Evolutionary conservation across 768 basidiomycete species (phyloP).

Genomic region (Coprinellus micaceus): DNA sequence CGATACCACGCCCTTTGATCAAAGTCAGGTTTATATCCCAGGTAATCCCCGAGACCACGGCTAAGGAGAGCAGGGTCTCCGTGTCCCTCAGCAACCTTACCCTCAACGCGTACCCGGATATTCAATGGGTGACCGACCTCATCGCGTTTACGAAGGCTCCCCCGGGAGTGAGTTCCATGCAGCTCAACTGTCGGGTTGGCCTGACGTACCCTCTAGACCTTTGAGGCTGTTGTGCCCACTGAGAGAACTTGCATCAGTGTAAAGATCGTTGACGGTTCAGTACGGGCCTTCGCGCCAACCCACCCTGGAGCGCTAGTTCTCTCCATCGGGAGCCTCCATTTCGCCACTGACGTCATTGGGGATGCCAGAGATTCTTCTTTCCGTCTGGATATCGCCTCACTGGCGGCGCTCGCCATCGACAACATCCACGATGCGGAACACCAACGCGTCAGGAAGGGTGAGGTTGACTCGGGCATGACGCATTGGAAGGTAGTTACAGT

Average conservation of each 20-base stretch:
- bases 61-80: slow-evolving; percentile 78
- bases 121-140: slow-evolving; percentile 62
- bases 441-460: slow-evolving; percentile 22
- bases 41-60: slow-evolving; percentile 50
- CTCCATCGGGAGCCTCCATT: slow-evolving; percentile 61
- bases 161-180: slow-evolving; percentile 65
- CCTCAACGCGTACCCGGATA: slow-evolving; percentile 56
- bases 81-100: slow-evolving; percentile 63
- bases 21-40: slow-evolving; percentile 68
- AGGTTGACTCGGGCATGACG: slow-evolving; percentile 30
- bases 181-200: not conserved
- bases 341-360: slow-evolving; percentile 71
- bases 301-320: slow-evolving; percentile 65
- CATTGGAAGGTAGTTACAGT: slow-evolving; percentile 63
- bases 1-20: slow-evolving; percentile 46
- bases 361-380: slow-evolving; percentile 56
- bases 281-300: slow-evolving; percentile 54
- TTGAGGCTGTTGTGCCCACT: slow-evolving; percentile 88
- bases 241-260: slow-evolving; percentile 77
- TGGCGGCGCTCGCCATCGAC: slow-evolving; percentile 46
- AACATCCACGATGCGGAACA: slow-evolving; percentile 21
- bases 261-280: slow-evolving; percentile 60
- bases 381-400: slow-evolving; percentile 41
- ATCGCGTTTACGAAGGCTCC: slow-evolving; percentile 71
- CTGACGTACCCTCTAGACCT: slow-evolving; percentile 47